Base-by-base conservation (phyloP, 768 basidiomycete species). In the Erythrobasidium yunnanense region DNA sequence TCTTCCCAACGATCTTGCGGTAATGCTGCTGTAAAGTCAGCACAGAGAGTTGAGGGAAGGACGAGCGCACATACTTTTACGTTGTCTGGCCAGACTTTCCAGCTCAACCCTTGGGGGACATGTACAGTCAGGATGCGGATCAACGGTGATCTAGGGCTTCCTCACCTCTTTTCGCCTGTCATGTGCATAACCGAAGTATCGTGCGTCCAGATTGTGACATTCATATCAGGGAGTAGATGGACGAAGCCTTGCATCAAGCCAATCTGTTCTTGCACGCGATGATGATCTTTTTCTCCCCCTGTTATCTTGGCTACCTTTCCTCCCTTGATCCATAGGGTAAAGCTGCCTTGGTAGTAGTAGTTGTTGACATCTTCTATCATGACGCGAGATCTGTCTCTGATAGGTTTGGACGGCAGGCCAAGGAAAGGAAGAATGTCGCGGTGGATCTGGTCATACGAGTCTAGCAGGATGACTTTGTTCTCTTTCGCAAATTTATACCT, bases 381-480 rank as follows among this genome's bases (percentile, higher is more conserved):
- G 33, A 34, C 32, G 4, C 47, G 57, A 8, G 58, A 53, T 15
- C 67, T 45, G 17, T 60, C 50, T 42, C 34, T n/a, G 34, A 68
- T n/a, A 2, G 52, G 49, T n/a, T 58, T 15, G 4, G 67, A 55
- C 2, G 67, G 67, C 20, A 62, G n/a, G 27, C 63, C 67, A 17
- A 68, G 62, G 58, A 72, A 72, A 52, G 70, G 67, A 30, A 68
- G 51, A 49, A 73, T 49, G 58, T 73, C 73, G 35, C 65, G 67
- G 33, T 65, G 45, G 34, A 70, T 73, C 17, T 70, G 58, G 65
- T 73, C 73, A 55, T 71, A 73, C 34, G 72, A 70, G 70, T 73
- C 73, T 32, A 66, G 25, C 15, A 66, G 55, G 45, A 57, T 66
- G 45, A 66, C 66, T 18, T 54, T 35, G 29, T 66, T 66, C 22